These are phyloP conservation scores for Nemania sp. DNA, from an alignment of 2,329 filamentous ascomycete genomes.

Conservation along the genomic window DNA sequence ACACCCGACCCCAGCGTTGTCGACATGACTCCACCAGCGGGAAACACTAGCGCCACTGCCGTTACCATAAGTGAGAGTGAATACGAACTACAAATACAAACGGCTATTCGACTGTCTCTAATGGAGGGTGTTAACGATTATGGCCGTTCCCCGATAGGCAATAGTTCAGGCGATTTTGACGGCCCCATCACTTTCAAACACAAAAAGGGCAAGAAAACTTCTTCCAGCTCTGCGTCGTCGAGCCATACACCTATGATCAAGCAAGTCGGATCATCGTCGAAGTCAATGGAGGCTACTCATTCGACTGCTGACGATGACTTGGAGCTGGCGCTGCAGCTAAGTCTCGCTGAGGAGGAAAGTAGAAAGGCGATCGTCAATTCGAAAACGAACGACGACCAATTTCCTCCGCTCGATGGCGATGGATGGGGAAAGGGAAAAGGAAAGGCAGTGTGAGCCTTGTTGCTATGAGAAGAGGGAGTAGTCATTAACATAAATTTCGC, in stretches of 20 bases:
- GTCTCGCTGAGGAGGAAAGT: conserved; percentile 57
- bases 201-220: conserved; percentile 45
- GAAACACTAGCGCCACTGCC: conserved; percentile 31
- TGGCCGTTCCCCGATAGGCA: conserved; percentile 49
- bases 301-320: conserved; percentile 57
- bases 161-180: conserved; percentile 54
- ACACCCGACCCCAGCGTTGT: conserved; percentile 60
- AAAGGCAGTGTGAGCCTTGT: conserved; percentile 12
- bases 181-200: conserved; percentile 55
- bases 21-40: conserved; percentile 43
- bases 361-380: conserved; percentile 32
- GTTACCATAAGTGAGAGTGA: conserved; percentile 52
- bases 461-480: background rate
- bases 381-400: conserved; percentile 32
- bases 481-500: background rate
- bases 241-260: conserved; percentile 44
- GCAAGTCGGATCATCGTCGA: conserved; percentile 26
- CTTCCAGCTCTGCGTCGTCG: conserved; percentile 42
- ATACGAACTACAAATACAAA: conserved; percentile 64
- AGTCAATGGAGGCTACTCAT: conserved; percentile 26
- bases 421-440: conserved; percentile 31
- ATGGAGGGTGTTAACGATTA: conserved; percentile 57
- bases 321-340: conserved; percentile 62
- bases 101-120: conserved; percentile 64
- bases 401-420: conserved; percentile 33